Evolutionary conservation across 768 basidiomycete genomes (phyloP), one percentile per base, ranked within the genome.

Genomic region (Phlegmacium glaucopus): DNA sequence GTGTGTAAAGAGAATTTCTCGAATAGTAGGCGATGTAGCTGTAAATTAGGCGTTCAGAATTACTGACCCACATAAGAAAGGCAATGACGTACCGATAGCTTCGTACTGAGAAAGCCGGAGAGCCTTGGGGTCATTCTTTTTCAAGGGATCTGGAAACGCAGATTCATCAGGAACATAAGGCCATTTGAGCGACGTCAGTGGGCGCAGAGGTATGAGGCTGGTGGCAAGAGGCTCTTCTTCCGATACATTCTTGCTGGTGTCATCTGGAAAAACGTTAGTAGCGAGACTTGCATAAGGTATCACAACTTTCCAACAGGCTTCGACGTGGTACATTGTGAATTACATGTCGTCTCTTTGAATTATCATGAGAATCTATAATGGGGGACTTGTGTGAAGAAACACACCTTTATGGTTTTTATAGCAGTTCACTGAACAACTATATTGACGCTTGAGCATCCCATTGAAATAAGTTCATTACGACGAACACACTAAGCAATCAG

Each of bases 151-250:
- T 0, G 83, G 84, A 61, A 82, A 91, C 2, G 87, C 80, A 0
- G 85, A 82, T 56, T 80, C 78, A 26, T 93, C 90, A 2, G 88
- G 87, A 39, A 91, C 78, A 58, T 90, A 91, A 0, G 93, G 92
- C 91, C 92, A 94, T 22, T 78, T 79, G 30, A 94, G 71, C 11
- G 87, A 76, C 0, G 89, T 85, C 34, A 94, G 70, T 2, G 88
- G 78, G 8, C 80, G 80, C 4, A 87, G 76, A 2, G 71, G 64
- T 9, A 62, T 54, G 6, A 71, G 71, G 11, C 77, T 71, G 16
- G 61, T 59, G 13, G 75, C 48, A 36, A 60, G 48, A 28, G 32
- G 11, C 10, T 11, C 32, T 34, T 42, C 41, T 44, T 60, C 54
- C 11, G 25, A 50, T 11, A 16, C 9, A 44, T 4, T 7, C 37